Evolutionary conservation across 352 stramenopile genomes (phyloP).

Genomic region (Chrysophaeum taylorii): DNA sequence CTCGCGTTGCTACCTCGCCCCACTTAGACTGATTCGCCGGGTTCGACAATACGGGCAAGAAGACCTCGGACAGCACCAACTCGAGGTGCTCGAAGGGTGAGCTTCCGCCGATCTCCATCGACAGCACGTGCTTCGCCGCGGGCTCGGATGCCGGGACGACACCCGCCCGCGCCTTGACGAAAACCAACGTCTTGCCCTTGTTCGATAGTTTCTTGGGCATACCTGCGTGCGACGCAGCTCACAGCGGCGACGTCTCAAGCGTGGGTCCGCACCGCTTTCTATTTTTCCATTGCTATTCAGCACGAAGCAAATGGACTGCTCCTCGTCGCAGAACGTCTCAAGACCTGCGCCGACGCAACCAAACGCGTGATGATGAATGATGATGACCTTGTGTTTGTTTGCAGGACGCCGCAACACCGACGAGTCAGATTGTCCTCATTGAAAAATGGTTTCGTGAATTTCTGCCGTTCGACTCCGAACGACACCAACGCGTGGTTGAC

Average conservation of each 20-base stretch:
- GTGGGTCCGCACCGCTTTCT: no score
- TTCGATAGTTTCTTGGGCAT: background rate
- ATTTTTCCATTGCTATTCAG: background rate
- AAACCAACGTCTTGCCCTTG: conserved; percentile 6
- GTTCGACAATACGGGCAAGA: conserved; percentile 88
- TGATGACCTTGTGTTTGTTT: no score
- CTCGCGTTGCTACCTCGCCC: conserved; percentile 87
- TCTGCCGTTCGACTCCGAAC: background rate
- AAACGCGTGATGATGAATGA: no score
- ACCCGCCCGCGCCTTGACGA: background rate
- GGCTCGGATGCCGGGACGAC: background rate
- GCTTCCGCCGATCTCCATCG: conserved; percentile 42
- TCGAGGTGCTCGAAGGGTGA: conserved; percentile 88
- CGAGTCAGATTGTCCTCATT: background rate
- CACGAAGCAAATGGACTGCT: conserved; percentile 1
- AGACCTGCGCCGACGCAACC: background rate
- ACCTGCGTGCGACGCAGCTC: no score
- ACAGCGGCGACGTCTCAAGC: no score
- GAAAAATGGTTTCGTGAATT: background rate
- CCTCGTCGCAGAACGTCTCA: conserved; percentile 8
- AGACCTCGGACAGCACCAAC: conserved; percentile 80
- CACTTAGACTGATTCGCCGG: conserved; percentile 82
- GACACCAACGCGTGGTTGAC: background rate
- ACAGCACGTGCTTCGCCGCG: background rate
- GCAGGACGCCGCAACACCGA: no score